Conservation (phyloP, 164 flowering plant genomes). For the Cinnamomum micranthum region DNA sequence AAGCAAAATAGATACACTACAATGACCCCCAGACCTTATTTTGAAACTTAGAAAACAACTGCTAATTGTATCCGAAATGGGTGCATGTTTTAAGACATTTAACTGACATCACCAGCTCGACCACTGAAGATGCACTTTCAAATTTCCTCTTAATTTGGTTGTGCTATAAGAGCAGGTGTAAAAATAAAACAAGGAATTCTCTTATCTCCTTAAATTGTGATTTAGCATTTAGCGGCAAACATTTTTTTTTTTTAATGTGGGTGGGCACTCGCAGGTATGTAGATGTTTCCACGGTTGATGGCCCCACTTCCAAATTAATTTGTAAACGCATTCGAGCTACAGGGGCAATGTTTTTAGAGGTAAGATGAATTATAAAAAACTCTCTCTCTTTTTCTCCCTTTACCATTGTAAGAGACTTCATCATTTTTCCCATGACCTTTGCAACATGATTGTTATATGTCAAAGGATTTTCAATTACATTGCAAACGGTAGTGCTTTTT, state of each 20-base stretch:
- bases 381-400: neutral
- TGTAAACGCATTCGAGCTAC: slow-evolving; percentile 55
- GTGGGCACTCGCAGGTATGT: slow-evolving; percentile 61
- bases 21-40: neutral
- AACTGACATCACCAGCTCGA: neutral
- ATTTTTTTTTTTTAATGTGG: neutral
- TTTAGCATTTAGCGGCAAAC: neutral
- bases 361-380: slow-evolving; percentile 12
- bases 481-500: slow-evolving; percentile 19
- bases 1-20: neutral
- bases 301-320: slow-evolving; percentile 63
- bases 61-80: neutral
- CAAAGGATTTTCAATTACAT: slow-evolving; percentile 11
- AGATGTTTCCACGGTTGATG: slow-evolving; percentile 93
- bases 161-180: neutral
- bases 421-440: neutral
- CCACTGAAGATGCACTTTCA: neutral
- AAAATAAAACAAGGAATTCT: neutral
- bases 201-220: no score
- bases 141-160: neutral
- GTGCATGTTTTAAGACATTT: neutral
- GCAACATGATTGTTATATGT: slow-evolving; percentile 9
- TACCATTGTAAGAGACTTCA: neutral
- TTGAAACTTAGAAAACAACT: neutral
- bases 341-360: slow-evolving; percentile 90